Percentiles rank a stretch among this genome's conserved stretches.
These are phyloP conservation scores for Fusarium avenaceum DNA, from an alignment of 2,329 filamentous ascomycete genomes.

Conservation along the genomic window DNA sequence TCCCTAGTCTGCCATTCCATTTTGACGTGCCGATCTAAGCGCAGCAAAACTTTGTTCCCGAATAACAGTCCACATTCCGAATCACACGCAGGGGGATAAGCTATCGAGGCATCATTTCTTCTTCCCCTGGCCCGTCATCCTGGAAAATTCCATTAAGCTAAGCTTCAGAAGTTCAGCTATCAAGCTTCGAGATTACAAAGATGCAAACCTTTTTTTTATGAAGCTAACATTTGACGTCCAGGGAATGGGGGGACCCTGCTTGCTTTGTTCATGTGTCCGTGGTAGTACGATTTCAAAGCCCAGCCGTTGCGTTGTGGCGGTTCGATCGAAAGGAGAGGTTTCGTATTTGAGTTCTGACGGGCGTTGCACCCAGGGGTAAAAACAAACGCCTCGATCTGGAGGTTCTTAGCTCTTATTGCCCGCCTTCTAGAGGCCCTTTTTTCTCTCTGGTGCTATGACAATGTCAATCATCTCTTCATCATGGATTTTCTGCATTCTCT, in stretches of 20 bases:
- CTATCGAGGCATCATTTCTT: neutral
- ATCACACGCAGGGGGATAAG: neutral
- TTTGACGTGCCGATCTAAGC: slow-evolving; percentile 17
- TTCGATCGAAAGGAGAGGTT: neutral
- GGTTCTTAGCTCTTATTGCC: neutral
- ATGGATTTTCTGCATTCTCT: slow-evolving; percentile 49
- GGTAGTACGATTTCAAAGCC: neutral
- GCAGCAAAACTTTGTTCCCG: neutral
- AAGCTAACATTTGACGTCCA: neutral
- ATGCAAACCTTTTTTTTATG: neutral
- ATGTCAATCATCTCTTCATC: slow-evolving; percentile 5
- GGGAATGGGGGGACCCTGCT: neutral
- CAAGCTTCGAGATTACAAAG: neutral
- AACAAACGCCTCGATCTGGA: neutral
- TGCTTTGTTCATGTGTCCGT: neutral
- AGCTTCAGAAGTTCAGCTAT: neutral
- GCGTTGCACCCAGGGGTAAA: neutral
- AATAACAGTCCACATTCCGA: neutral
- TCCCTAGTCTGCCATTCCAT: neutral
- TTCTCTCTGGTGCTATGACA: neutral
- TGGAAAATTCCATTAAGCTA: neutral
- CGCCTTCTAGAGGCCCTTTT: neutral
- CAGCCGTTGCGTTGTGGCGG: neutral
- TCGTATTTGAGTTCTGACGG: neutral
- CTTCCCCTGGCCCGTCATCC: neutral